These are phyloP conservation scores for Staphylotrichum longicolle DNA, from an alignment of 495 filamentous ascomycete species.

Conservation along the genomic window DNA sequence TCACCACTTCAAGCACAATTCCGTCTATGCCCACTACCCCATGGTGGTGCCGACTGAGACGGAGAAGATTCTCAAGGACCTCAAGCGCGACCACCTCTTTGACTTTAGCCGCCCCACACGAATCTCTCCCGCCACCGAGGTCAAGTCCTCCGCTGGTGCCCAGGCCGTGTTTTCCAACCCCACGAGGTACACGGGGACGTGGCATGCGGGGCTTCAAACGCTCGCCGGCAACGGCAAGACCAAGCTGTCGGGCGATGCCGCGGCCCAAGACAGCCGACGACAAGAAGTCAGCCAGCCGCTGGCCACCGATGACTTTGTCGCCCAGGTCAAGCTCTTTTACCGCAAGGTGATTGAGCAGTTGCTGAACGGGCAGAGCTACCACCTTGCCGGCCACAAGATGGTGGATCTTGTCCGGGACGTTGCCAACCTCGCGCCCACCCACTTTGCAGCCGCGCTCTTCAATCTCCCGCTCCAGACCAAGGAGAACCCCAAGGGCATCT, in stretches of 20 bases:
- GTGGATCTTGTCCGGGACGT: constrained; percentile 78
- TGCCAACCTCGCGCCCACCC: constrained; percentile 67
- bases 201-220: constrained; percentile 55
- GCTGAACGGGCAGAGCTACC: constrained; percentile 61
- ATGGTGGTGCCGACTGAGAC: constrained; percentile 74
- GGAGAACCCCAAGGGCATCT: constrained; percentile 65
- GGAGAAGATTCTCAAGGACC: constrained; percentile 65
- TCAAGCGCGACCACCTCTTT: constrained; percentile 70
- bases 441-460: constrained; percentile 71
- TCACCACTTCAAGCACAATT: constrained; percentile 72
- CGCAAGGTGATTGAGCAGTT: constrained; percentile 61
- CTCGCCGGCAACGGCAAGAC: constrained; percentile 51
- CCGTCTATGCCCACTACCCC: constrained; percentile 84
- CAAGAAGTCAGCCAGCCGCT: constrained; percentile 60
- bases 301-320: constrained; percentile 53
- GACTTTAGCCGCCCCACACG: constrained; percentile 63
- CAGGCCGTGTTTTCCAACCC: constrained; percentile 61
- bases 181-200: constrained; percentile 62
- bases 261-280: constrained; percentile 44
- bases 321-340: constrained; percentile 62
- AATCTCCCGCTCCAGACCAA: constrained; percentile 70
- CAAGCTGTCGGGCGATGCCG: constrained; percentile 53
- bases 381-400: constrained; percentile 57
- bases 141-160: constrained; percentile 60
- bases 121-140: constrained; percentile 50